phyloP scores from a whole-genome alignment of 768 basidiomycete species.

The Hydnomerulius pinastri region DNA sequence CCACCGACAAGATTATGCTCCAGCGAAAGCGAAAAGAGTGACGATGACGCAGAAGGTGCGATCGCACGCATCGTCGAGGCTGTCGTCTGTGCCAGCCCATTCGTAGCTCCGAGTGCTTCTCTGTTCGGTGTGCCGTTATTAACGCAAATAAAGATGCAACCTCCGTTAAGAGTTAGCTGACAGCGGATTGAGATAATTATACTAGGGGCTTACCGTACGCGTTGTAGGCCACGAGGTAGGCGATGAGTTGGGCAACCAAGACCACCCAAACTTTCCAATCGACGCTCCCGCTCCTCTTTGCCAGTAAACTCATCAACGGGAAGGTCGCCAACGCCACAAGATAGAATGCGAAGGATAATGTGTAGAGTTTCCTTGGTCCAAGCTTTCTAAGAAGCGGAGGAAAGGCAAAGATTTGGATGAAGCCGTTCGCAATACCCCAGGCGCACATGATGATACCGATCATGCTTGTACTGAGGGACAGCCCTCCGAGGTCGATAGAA shows the following conservation, averaged over 20 bases:
- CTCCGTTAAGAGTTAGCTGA: background rate
- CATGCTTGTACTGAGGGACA: conserved; percentile 7
- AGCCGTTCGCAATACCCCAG: conserved; percentile 3
- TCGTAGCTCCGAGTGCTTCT: conserved; percentile 25
- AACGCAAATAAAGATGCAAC: conserved; percentile 8
- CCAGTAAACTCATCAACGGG: conserved; percentile 8
- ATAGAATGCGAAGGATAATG: background rate
- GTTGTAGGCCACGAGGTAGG: conserved; percentile 1
- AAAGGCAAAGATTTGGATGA: background rate
- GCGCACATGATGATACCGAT: conserved; percentile 5
- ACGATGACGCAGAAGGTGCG: conserved; percentile 22
- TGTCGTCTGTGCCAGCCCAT: conserved; percentile 32
- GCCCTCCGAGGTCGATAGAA: conserved; percentile 5
- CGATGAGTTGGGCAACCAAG: background rate
- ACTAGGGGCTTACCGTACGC: conserved; percentile 1
- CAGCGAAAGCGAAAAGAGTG: conserved; percentile 28
- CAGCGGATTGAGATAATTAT: background rate
- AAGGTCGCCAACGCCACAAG: conserved; percentile 3
- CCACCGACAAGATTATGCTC: conserved; percentile 28
- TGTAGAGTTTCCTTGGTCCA: conserved; percentile 9
- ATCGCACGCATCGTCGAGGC: conserved; percentile 20
- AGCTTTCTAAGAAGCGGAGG: background rate
- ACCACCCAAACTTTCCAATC: conserved; percentile 7
- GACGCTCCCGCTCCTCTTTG: background rate
- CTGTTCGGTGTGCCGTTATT: conserved; percentile 8